Percentiles rank a stretch among this genome's conserved stretches.
Evolutionary conservation across 116 monocot genomes (phyloP).

Genomic region (Posidonia oceanica): DNA sequence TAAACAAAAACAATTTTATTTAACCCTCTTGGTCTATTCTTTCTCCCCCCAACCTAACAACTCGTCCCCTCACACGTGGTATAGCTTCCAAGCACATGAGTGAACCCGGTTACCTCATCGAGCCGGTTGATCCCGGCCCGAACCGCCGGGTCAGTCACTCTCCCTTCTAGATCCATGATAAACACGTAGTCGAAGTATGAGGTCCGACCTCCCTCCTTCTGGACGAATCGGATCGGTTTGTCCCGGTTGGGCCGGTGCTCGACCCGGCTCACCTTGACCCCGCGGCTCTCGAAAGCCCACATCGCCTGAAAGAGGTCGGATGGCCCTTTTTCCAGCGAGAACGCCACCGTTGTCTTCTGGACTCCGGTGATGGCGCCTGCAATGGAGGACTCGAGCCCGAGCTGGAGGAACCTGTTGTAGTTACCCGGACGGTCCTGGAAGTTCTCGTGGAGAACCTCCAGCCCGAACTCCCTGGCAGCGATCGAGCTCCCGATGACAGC

Average conservation of each 20-base stretch:
- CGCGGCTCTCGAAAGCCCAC: constrained; percentile 50
- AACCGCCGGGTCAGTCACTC: constrained; percentile 22
- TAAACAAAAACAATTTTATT: background rate
- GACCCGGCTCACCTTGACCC: constrained; percentile 33
- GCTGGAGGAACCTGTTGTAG: constrained; percentile 62
- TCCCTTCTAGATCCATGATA: constrained; percentile 43
- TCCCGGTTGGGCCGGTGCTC: constrained; percentile 62
- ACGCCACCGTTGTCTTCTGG: constrained; percentile 59
- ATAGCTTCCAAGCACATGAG: constrained; percentile 54
- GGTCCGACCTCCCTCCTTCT: background rate
- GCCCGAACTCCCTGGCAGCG: constrained; percentile 18
- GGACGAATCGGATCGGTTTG: constrained; percentile 31
- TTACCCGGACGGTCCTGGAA: constrained; percentile 48
- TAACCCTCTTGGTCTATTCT: no score
- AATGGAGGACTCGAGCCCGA: constrained; percentile 4
- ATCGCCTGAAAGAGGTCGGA: constrained; percentile 52
- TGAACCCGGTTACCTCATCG: constrained; percentile 30
- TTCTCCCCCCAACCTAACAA: background rate
- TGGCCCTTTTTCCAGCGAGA: constrained; percentile 45
- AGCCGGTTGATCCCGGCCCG: constrained; percentile 20
- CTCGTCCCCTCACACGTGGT: background rate
- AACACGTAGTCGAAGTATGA: constrained; percentile 49
- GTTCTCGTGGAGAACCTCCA: constrained; percentile 28
- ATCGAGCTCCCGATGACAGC: constrained; percentile 37
- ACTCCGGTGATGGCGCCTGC: background rate